Evolutionary conservation across 2,329 filamentous ascomycete genomes (phyloP), one percentile per base, ranked within the genome.

Genomic region (Chalaropsis ovoidea): DNA sequence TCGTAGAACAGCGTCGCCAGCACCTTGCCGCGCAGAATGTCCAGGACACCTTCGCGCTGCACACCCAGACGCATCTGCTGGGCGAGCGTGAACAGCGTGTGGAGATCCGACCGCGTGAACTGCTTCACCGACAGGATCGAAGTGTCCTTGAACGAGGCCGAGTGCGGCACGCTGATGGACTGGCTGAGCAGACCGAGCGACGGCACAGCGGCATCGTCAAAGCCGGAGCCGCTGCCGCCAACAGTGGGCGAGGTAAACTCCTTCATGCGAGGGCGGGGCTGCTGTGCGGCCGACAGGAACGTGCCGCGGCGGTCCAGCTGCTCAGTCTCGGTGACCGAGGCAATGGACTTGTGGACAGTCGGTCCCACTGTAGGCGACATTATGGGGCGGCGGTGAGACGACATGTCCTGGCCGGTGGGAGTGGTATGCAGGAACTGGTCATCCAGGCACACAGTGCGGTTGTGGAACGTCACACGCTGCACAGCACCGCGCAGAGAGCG

Each of bases 51-150:
- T 72, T 95, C 88, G 62, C 92, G 87, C 77, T 97, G 90, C 39
- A 96, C 94, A 64, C 91, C 92, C 19, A 96, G 83, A 39, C 93
- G 89, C 92, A 99, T 97, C 78, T 99, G 94, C 75, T 96, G 90
- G 0, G 94, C 94, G 62, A 99, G 89, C 7, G 93, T 95, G 81
- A 99, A 97, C 61, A 99, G 84, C 68, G 95, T 78, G 75, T 97
- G 94, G 62, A 99, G 82, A 72, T 99, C 93, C 19, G 88, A 82
- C 60, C 92, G 87, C 61, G 81, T 86, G 79, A 96, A 96, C 74
- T 96, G 88, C 73, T 88, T 89, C 70, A 99, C 94, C 0, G 93
- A 96, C 61, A 96, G 80, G 60, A 99, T 88, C 72, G 96, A 89
- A 69, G 90, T 85, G 71, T 89, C 86, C 77, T 92, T 95, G 82